phyloP scores from a whole-genome alignment of 2,329 filamentous ascomycete species.

The Neonectria faginata region DNA sequence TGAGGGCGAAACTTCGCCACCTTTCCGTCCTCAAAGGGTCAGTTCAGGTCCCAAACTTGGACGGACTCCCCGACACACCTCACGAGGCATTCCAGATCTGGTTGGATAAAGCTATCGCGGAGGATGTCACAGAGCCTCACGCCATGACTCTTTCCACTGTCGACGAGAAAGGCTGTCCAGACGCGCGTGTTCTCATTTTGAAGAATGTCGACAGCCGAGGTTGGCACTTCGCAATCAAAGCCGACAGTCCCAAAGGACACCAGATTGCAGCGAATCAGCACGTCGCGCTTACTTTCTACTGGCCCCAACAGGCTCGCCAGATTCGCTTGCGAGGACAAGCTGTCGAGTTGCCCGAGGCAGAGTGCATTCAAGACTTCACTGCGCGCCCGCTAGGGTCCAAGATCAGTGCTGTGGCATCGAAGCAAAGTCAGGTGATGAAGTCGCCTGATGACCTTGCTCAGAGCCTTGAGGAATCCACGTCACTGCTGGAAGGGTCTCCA shows the following conservation, averaged over 20 bases:
- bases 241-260: slow-evolving; percentile 26
- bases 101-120: slow-evolving; percentile 13
- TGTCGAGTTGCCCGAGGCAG: slow-evolving; percentile 4
- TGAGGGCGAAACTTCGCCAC: slow-evolving; percentile 6
- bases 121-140: slow-evolving; percentile 22
- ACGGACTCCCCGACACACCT: slow-evolving; percentile 11
- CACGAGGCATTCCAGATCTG: slow-evolving; percentile 17
- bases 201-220: slow-evolving; percentile 27
- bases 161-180: slow-evolving; percentile 21
- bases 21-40: slow-evolving; percentile 10
- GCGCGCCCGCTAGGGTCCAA: slow-evolving; percentile 18
- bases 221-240: slow-evolving; percentile 29
- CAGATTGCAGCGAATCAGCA: slow-evolving; percentile 12
- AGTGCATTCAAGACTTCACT: slow-evolving; percentile 17
- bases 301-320: slow-evolving; percentile 24
- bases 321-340: slow-evolving; percentile 21
- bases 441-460: neutral
- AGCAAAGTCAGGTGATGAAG: slow-evolving; percentile 17
- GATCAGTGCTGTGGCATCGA: slow-evolving; percentile 13
- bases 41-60: neutral
- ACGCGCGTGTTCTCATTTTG: slow-evolving; percentile 27
- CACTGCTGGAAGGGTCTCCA: neutral
- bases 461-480: neutral
- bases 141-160: slow-evolving; percentile 31
- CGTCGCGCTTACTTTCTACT: slow-evolving; percentile 29